A percentile compares a stretch with the other conserved stretches of the same genome.
Conservation (phyloP, 2,329 filamentous ascomycete genomes). For the Polytolypa hystricis region DNA sequence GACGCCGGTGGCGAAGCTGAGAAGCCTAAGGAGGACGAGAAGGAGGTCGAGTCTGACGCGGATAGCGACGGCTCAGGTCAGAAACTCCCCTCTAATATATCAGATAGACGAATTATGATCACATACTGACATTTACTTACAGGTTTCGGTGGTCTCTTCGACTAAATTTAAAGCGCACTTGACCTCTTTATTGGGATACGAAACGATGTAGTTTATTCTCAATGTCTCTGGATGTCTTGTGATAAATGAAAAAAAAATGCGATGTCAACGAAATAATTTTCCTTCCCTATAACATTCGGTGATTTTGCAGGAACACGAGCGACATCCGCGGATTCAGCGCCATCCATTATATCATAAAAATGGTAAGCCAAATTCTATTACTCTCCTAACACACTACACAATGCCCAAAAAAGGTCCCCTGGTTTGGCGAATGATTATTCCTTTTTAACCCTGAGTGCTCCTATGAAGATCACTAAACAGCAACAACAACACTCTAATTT, state of each 20-base stretch:
- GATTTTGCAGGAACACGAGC: too few species aligned
- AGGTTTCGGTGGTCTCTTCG: constrained; percentile 75
- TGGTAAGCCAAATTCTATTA: constrained; percentile 11
- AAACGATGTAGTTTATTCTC: constrained; percentile 28
- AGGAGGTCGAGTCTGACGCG: constrained; percentile 56
- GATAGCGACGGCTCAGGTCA: constrained; percentile 51
- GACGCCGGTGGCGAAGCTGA: constrained; percentile 41
- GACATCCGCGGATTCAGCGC: too few species aligned
- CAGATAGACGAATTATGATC: too few species aligned
- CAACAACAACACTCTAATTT: constrained; percentile 64
- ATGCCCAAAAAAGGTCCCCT: neutral
- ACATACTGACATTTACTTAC: constrained; percentile 25
- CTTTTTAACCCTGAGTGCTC: constrained; percentile 55
- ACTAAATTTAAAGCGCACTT: constrained; percentile 33
- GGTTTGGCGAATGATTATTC: constrained; percentile 46
- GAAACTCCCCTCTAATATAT: neutral
- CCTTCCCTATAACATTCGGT: too few species aligned
- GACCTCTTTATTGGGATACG: constrained; percentile 16
- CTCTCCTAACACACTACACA: constrained; percentile 6
- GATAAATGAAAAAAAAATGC: too few species aligned
- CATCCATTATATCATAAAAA: constrained; percentile 1
- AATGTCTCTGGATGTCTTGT: constrained; percentile 19
- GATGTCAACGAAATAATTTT: too few species aligned
- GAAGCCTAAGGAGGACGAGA: constrained; percentile 47
- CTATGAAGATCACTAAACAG: constrained; percentile 48